Conservation (phyloP, 257 asterid species). For the Thymus mandschuricus region DNA sequence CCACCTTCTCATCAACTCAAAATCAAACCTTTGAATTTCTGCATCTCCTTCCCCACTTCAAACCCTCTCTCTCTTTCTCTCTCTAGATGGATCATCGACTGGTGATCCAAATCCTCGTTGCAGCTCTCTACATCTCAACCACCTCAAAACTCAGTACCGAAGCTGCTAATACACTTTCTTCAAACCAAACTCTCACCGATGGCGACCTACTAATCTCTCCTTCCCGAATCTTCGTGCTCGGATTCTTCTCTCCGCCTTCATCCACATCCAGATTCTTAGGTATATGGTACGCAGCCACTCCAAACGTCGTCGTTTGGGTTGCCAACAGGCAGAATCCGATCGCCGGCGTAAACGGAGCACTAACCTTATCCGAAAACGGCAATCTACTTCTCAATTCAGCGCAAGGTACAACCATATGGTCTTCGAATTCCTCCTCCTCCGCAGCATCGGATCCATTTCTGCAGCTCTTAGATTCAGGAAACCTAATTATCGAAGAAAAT, state of each 20-base stretch:
- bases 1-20: background rate
- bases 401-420: constrained; percentile 4
- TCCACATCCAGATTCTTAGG: constrained; percentile 21
- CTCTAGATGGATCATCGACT: background rate
- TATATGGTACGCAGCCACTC: constrained; percentile 27
- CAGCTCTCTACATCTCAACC: constrained; percentile 2
- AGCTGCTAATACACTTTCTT: constrained; percentile 7
- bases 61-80: background rate
- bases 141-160: background rate
- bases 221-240: constrained; percentile 10
- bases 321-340: constrained; percentile 27
- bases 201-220: background rate
- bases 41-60: background rate
- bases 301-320: constrained; percentile 32
- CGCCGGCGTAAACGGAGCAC: background rate
- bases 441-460: background rate
- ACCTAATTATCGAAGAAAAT: constrained; percentile 16
- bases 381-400: constrained; percentile 7
- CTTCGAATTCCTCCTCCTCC: constrained; percentile 16
- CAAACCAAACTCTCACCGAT: constrained; percentile 2
- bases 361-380: constrained; percentile 11
- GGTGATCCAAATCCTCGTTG: background rate
- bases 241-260: constrained; percentile 18
- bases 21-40: background rate
- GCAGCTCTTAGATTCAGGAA: constrained; percentile 15